Evolutionary conservation across 176 grass and related monocot species (phyloP).

Genomic region (barley (Hordeum vulgare)): DNA sequence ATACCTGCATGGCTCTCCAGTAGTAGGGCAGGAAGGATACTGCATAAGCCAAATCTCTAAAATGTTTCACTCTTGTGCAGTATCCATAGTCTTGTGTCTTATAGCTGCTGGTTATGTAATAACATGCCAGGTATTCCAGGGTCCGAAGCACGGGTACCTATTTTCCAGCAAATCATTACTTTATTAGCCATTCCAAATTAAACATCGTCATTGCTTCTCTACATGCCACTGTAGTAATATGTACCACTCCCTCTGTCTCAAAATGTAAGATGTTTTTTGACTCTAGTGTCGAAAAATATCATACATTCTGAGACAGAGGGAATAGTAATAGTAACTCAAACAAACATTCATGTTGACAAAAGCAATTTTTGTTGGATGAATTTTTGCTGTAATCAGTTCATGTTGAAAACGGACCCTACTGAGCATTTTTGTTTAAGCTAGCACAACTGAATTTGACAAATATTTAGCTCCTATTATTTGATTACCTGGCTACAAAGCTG

Average conservation of each 20-base stretch:
- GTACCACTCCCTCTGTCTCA: too few relatives aligned
- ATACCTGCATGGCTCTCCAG: slow-evolving; percentile 98
- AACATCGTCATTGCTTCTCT: slow-evolving; percentile 9
- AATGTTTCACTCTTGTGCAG: slow-evolving; percentile 91
- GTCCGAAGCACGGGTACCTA: slow-evolving; percentile 93
- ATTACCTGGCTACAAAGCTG: slow-evolving; percentile 95
- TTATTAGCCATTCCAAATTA: slow-evolving; percentile 21
- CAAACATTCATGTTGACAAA: slow-evolving; percentile 5
- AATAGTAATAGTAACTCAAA: slow-evolving; percentile 4
- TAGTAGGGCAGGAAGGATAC: slow-evolving; percentile 98
- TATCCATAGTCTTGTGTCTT: slow-evolving; percentile 94
- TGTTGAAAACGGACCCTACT: slow-evolving; percentile 10
- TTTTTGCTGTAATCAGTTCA: slow-evolving; percentile 2
- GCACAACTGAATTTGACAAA: not conserved
- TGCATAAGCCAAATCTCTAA: slow-evolving; percentile 86
- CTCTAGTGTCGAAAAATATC: too few relatives aligned
- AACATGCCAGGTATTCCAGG: slow-evolving; percentile 88
- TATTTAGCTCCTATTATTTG: not conserved
- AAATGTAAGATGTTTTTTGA: not conserved
- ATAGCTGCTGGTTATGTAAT: slow-evolving; percentile 94
- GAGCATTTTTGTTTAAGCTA: slow-evolving; percentile 5
- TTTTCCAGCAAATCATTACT: slow-evolving; percentile 24
- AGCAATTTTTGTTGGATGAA: too few relatives aligned
- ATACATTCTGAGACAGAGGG: too few relatives aligned
- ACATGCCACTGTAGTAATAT: not conserved